These are phyloP conservation scores for Penicillium janthinellum DNA, from an alignment of 2,329 filamentous ascomycete genomes.

Conservation along the genomic window DNA sequence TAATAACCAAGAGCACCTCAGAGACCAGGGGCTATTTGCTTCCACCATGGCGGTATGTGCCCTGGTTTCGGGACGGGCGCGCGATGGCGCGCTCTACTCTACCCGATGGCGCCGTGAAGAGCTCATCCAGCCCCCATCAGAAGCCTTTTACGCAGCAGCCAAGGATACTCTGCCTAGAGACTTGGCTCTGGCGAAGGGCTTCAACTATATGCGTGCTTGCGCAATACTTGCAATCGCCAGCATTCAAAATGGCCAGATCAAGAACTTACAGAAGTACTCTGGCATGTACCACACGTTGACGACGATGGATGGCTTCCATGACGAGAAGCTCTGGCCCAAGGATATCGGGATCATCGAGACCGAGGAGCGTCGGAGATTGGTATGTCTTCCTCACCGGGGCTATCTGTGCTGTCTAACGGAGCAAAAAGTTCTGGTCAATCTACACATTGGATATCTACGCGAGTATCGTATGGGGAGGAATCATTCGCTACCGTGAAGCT, in stretches of 20 bases:
- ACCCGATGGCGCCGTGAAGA: slow-evolving; percentile 35
- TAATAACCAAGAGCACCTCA: slow-evolving; percentile 47
- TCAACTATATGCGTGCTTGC: slow-evolving; percentile 49
- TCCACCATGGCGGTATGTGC: slow-evolving; percentile 57
- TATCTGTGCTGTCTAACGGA: slow-evolving; percentile 2
- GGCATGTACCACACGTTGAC: slow-evolving; percentile 55
- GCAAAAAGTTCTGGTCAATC: slow-evolving; percentile 56
- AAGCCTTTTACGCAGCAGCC: slow-evolving; percentile 50
- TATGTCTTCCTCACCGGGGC: slow-evolving; percentile 29
- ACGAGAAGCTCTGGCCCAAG: slow-evolving; percentile 56
- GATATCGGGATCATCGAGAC: slow-evolving; percentile 49
- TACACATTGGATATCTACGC: slow-evolving; percentile 60
- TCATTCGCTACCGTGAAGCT: slow-evolving; percentile 50
- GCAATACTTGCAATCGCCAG: slow-evolving; percentile 54
- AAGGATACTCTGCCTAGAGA: slow-evolving; percentile 44
- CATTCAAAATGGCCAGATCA: slow-evolving; percentile 55
- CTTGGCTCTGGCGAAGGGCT: slow-evolving; percentile 30
- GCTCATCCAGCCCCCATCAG: slow-evolving; percentile 40
- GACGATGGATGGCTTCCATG: slow-evolving; percentile 54
- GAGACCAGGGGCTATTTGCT: slow-evolving; percentile 50
- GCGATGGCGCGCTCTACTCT: slow-evolving; percentile 52
- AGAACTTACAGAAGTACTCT: slow-evolving; percentile 54
- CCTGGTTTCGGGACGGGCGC: slow-evolving; percentile 51
- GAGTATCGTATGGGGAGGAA: slow-evolving; percentile 55
- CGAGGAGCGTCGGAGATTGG: slow-evolving; percentile 53